Base-by-base conservation (phyloP, 495 filamentous ascomycete genomes). In the Chaetomium fimeti region DNA sequence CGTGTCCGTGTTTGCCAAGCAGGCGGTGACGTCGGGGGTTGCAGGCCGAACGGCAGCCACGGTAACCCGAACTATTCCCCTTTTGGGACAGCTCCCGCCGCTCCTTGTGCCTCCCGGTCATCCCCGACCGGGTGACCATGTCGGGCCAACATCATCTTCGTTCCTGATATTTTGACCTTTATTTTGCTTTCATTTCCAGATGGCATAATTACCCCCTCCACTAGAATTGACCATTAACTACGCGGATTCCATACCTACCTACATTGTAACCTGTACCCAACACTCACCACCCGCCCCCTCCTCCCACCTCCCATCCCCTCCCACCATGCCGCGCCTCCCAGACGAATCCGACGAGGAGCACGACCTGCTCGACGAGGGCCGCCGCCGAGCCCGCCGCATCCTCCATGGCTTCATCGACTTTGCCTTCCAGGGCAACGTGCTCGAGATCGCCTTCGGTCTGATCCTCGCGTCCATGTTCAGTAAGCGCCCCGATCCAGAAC, bases 391-490 rank as follows among this genome's bases (percentile, higher is more conserved):
- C 3, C 77, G 72, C 48, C 77, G 79, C 61, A 67, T 84, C 56
- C 87, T 83, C 78, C 72, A 81, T 24, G 84, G 85, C 36, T 91
- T 91, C 74, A 71, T 86, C 29, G 87, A 89, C 60, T 91, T 89
- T 64, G 88, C 87, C 8, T 82, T 89, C 29, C 83, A 86, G 54
- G 89, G 89, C 61, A 91, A 91, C 64, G 87, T 91, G 38, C 81
- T 91, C 28, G 87, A 90, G 71, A 87, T 91, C 49, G 89, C 89
- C 16, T 84, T 90, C 51, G 89, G 89, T 67, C 79, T 91, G 75
- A 91, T 91, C 62, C 78, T 91, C 47, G 89, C 88, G 13, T 82
- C 86, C 63, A 84, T 88, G 47, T 92, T 92, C 71, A 91, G 45
- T 49, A 49, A 36, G 32, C 32, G 5, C 32, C 32, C 32, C 32